Evolutionary conservation across 2,329 filamentous ascomycete species (phyloP).

Genomic region (Stagonosporopsis rhizophila): DNA sequence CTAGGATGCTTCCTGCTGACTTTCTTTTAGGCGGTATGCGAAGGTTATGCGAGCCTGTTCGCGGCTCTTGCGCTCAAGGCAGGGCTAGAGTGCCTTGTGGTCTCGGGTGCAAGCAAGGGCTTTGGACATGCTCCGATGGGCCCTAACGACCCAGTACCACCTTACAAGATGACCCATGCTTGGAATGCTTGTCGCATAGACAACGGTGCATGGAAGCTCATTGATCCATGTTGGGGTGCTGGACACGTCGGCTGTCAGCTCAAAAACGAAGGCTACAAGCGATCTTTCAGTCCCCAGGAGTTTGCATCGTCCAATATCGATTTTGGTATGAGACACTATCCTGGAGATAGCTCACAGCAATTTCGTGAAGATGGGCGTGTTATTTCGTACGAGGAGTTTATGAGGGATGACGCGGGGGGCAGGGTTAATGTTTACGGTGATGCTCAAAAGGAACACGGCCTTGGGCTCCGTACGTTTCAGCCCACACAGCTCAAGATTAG

Average conservation of each 20-base stretch:
- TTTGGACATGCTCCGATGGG: slow-evolving; percentile 71
- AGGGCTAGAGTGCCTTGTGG: slow-evolving; percentile 77
- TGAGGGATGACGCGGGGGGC: slow-evolving; percentile 62
- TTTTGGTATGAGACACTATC: slow-evolving; percentile 84
- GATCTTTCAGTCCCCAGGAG: slow-evolving; percentile 66
- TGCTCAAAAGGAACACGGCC: slow-evolving; percentile 53
- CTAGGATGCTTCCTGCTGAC: neutral
- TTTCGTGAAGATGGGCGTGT: slow-evolving; percentile 75
- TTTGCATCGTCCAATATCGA: slow-evolving; percentile 75
- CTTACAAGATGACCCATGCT: slow-evolving; percentile 73
- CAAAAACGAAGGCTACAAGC: slow-evolving; percentile 61
- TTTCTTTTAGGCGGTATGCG: slow-evolving; percentile 72
- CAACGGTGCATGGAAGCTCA: slow-evolving; percentile 84
- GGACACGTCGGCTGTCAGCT: slow-evolving; percentile 63
- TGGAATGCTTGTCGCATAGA: slow-evolving; percentile 95
- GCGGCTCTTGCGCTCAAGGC: slow-evolving; percentile 77
- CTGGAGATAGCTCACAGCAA: slow-evolving; percentile 70
- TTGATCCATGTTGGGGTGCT: slow-evolving; percentile 94
- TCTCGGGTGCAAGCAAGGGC: slow-evolving; percentile 86
- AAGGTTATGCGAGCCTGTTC: slow-evolving; percentile 87
- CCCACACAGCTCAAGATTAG: slow-evolving; percentile 68
- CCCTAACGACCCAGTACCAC: slow-evolving; percentile 70
- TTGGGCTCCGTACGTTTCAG: slow-evolving; percentile 65
- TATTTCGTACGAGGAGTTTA: slow-evolving; percentile 83
- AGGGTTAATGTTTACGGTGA: slow-evolving; percentile 57